A percentile compares a stretch with the other conserved stretches of the same genome.
Conservation (phyloP, 371 early-diverging fungal species). For the Actinomortierella ambigua region DNA sequence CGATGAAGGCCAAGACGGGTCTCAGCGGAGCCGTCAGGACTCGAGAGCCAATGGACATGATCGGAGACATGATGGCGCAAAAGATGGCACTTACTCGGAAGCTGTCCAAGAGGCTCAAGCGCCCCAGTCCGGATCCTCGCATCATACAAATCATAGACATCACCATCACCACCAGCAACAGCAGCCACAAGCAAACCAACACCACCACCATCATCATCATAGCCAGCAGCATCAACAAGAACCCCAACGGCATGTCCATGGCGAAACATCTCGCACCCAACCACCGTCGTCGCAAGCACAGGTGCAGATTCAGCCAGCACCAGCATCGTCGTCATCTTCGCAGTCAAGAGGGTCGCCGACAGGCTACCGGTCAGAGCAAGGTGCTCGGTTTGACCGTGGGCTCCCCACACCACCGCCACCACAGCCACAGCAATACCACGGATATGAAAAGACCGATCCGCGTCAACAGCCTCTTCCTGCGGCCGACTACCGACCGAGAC, state of each 20-base stretch:
- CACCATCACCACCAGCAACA: conserved; percentile 4
- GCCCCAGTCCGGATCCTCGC: conserved; percentile 20
- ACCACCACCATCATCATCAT: conserved; percentile 15
- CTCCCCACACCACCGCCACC: conserved; percentile 8
- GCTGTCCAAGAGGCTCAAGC: conserved; percentile 14
- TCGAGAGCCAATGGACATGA: conserved; percentile 16
- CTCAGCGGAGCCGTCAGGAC: conserved; percentile 13
- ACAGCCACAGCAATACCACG: conserved; percentile 1
- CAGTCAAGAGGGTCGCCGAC: too few species aligned
- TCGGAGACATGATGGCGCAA: conserved; percentile 5
- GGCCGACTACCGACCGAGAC: neutral
- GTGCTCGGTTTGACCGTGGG: too few species aligned
- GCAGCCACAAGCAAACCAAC: neutral
- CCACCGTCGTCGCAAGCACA: too few species aligned
- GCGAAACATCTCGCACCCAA: neutral
- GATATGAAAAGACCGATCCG: too few species aligned
- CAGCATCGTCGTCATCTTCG: too few species aligned
- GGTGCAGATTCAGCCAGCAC: too few species aligned
- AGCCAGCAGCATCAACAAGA: conserved; percentile 22
- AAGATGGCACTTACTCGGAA: conserved; percentile 22
- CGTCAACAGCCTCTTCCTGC: too few species aligned
- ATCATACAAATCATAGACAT: conserved; percentile 4
- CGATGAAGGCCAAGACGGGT: conserved; percentile 9
- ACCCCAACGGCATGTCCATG: conserved; percentile 9
- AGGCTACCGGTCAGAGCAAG: too few species aligned